Base-by-base conservation (phyloP, 192 early-diverging fungal genomes). In the Mortierella alpina region DNA sequence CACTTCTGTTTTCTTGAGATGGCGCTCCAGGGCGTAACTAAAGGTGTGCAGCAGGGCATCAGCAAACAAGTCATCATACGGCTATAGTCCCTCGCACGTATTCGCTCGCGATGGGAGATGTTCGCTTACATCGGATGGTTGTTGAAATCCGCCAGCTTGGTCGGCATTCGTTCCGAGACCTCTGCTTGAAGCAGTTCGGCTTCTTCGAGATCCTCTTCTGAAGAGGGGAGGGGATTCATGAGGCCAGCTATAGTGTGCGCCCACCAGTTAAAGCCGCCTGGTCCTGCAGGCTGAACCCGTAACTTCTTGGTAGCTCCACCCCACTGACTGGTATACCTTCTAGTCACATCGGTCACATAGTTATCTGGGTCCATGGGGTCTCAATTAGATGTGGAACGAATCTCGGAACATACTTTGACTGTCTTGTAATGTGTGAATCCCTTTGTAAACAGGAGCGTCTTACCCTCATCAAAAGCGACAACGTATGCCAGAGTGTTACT, bases 21-120 rank as follows among this genome's bases (percentile, higher is more conserved):
- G 95, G 52, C 96, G 86, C 61, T 96, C 91, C 61, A 99, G 84
- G 13, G 91, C 95, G 83, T 92, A 95, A 14, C 90, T 91, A 41
- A 40, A 41, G 57, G 22, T 10, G 54, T 56, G 2, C 8, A 56
- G 9, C n/a, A 56, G 54, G 54, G 13, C 22, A 18, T 56, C 1
- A 56, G 54, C 31, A 31, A 31, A 31, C 31, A 2, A 31, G 31
- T 31, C 31, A 31, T 31, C 31, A 31, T 31, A 1, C 31, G 31
- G 31, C 31, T 31, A 31, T 31, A 31, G 3, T 49, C 13, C 22
- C 23, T 14, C 17, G 48, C 48, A 54, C 18, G 20, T 53, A 42
- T 6, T 31, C 3, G 31, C 31, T 3, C 3, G 31, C 31, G 31
- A 31, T 31, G 31, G 31, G 31, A 31, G 31, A 31, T 31, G 31